Conservation (phyloP, 2,329 filamentous ascomycete genomes). For the Gaeumannomyces sp. region DNA sequence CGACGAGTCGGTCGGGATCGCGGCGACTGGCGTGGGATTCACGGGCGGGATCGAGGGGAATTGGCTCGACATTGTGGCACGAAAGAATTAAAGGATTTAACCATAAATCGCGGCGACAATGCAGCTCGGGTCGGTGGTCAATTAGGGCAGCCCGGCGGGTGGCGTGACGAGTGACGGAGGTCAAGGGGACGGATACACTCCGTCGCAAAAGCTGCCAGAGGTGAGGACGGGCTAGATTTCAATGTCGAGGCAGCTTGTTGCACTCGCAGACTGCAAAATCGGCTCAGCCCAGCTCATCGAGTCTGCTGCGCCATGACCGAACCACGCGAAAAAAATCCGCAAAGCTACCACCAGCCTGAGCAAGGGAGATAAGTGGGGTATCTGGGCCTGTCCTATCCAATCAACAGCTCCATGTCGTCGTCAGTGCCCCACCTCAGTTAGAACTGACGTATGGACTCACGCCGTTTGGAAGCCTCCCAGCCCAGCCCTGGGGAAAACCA, state of each 20-base stretch:
- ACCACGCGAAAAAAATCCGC: slow-evolving; percentile 18
- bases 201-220: neutral
- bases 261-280: slow-evolving; percentile 1
- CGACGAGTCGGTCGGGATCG: slow-evolving; percentile 55
- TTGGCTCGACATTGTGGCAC: slow-evolving; percentile 21
- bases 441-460: slow-evolving; percentile 1
- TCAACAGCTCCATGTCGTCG: neutral
- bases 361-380: neutral
- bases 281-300: neutral
- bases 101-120: neutral
- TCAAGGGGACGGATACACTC: neutral
- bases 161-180: neutral
- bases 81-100: neutral
- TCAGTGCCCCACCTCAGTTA: neutral
- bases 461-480: neutral
- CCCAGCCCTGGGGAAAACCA: neutral
- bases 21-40: slow-evolving; percentile 36
- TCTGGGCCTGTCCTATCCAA: neutral
- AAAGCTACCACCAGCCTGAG: neutral
- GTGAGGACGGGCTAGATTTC: neutral
- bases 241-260: neutral
- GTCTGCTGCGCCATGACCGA: slow-evolving; percentile 11
- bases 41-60: slow-evolving; percentile 41
- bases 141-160: neutral
- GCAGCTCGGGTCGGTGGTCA: neutral